Evolutionary conservation across 2,329 filamentous ascomycete species (phyloP), one percentile per base, ranked within the genome.

Genomic region (Botrytis medusae): DNA sequence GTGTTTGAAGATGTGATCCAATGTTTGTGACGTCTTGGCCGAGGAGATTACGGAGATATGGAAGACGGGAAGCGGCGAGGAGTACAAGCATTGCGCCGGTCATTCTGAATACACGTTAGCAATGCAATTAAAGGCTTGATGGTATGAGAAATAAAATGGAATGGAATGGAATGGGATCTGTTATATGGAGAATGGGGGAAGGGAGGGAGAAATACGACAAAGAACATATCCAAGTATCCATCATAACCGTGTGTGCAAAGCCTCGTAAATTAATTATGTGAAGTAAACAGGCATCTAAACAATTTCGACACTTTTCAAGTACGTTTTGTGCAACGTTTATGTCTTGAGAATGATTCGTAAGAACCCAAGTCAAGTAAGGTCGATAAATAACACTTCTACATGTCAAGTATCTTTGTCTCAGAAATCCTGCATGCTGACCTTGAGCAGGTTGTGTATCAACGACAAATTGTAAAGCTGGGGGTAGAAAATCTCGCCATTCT

Each of bases 221-320:
- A 0, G 85, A 86, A 63, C 86, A 88, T 34, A 87, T 87, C 86
- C 86, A 88, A 0, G 85, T 86, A 75, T 88, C 86, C 1, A 87
- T 83, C 48, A 88, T 77, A 0, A 87, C 82, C 0, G 86, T 88
- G 65, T 88, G 86, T 0, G 84, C 81, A 72, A 86, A 87, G 0
- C 84, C 83, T 34, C 84, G 77, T 5, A 87, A 74, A 57, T 87
- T 86, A 59, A 86, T 78, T 0, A 86, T 85, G 69, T 87, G 86
- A 57, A 87, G 74, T 22, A 85, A 76, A 46, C 85, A 87, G 0
- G 85, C 84, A 70, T 86, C 84, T 0, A 87, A 78, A 57, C 85
- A 86, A 0, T 83, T 79, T 59, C 84, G 82, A 74, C 85, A 86
- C 44, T 83, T 83, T 2, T 79, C 81, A 40, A 83, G 74, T 44